These are phyloP conservation scores for Trichosporon sp. DNA, from an alignment of 1,284 basidiomycete species.

Conservation along the genomic window DNA sequence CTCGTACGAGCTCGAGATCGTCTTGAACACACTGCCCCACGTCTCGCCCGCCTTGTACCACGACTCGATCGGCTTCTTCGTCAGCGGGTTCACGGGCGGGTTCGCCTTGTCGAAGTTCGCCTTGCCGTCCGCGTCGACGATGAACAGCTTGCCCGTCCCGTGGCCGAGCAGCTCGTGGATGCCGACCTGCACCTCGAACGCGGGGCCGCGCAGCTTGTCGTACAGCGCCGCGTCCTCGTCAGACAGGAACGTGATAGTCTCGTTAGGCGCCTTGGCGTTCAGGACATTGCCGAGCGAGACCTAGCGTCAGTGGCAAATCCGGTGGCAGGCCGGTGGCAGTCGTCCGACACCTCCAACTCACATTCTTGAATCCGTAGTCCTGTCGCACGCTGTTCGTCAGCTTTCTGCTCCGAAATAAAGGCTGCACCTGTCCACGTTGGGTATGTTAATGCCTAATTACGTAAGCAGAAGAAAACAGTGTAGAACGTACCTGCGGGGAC, in stretches of 20 bases:
- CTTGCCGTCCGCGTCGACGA: constrained; percentile 15
- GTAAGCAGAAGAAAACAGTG: neutral
- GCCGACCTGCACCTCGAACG: constrained; percentile 24
- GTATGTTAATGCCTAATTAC: constrained; percentile 11
- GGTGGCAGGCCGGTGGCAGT: neutral
- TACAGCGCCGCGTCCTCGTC: constrained; percentile 16
- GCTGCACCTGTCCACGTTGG: neutral
- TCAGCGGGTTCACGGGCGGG: constrained; percentile 18
- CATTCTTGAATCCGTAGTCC: constrained; percentile 22
- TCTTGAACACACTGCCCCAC: constrained; percentile 17
- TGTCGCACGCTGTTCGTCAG: constrained; percentile 16
- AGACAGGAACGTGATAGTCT: constrained; percentile 23
- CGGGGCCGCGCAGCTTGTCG: constrained; percentile 18
- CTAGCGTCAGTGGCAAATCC: neutral
- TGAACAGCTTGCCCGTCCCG: constrained; percentile 22
- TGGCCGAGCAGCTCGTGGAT: constrained; percentile 25
- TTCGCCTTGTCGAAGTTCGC: constrained; percentile 19
- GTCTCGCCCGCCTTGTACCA: constrained; percentile 24
- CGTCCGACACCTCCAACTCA: neutral
- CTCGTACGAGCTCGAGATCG: constrained; percentile 18
- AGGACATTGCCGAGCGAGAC: constrained; percentile 22
- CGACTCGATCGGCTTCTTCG: constrained; percentile 17
- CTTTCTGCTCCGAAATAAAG: neutral
- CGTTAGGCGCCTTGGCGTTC: constrained; percentile 22
- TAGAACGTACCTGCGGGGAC: constrained; percentile 14